phyloP scores from a whole-genome alignment of 257 asterid species.

The Nicotiana attenuata region DNA sequence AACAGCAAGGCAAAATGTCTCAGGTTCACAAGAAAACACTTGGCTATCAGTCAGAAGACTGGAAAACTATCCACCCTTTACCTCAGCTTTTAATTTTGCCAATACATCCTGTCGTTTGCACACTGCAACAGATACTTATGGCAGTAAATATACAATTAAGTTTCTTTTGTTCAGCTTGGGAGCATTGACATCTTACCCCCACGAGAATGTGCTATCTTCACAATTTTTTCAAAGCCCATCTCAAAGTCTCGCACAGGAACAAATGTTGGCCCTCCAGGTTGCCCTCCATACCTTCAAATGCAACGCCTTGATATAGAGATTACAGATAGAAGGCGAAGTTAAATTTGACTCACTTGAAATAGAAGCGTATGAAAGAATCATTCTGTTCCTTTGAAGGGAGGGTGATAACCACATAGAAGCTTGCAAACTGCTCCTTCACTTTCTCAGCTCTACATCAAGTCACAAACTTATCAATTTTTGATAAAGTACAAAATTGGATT shows the following conservation, averaged over 20 bases:
- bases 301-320: slow-evolving; percentile 7
- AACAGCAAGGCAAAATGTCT: slow-evolving; percentile 22
- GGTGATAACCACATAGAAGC: slow-evolving; percentile 73
- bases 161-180: slow-evolving; percentile 12
- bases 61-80: slow-evolving; percentile 22
- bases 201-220: slow-evolving; percentile 82
- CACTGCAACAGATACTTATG: slow-evolving; percentile 39
- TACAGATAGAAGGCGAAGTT: slow-evolving; percentile 8
- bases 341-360: slow-evolving; percentile 66
- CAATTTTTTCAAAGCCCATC: slow-evolving; percentile 94
- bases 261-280: slow-evolving; percentile 79
- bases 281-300: slow-evolving; percentile 57
- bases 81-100: slow-evolving; percentile 74
- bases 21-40: slow-evolving; percentile 9
- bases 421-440: slow-evolving; percentile 75
- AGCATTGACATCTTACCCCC: slow-evolving; percentile 50
- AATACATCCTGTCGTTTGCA: slow-evolving; percentile 74
- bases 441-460: slow-evolving; percentile 55
- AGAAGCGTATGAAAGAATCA: slow-evolving; percentile 58
- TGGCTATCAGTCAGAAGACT: background rate
- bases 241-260: slow-evolving; percentile 76
- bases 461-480: background rate
- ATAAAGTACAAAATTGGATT: background rate
- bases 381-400: slow-evolving; percentile 80
- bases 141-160: slow-evolving; percentile 9